A percentile compares a stretch with the other conserved stretches of the same genome.
phyloP scores from a whole-genome alignment of 2,329 filamentous ascomycete genomes.

The Fusarium stilboides region DNA sequence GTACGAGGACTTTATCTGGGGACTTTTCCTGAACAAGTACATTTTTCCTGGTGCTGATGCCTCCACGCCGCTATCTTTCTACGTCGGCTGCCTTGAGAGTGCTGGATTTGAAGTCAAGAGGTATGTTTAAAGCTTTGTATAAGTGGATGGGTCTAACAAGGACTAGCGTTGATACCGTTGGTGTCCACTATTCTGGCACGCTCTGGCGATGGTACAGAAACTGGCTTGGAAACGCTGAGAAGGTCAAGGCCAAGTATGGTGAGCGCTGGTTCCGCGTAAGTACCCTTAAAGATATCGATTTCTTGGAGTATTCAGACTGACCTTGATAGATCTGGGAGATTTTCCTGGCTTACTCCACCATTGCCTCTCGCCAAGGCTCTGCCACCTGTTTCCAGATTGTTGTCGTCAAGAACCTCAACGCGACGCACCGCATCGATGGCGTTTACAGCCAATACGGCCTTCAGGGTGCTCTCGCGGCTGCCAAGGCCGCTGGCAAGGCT shows the following conservation, averaged over 20 bases:
- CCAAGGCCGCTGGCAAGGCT: slow-evolving; percentile 49
- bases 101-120: slow-evolving; percentile 79
- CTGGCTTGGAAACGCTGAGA: slow-evolving; percentile 93
- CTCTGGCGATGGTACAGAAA: slow-evolving; percentile 98
- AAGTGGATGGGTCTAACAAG: not conserved
- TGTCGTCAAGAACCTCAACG: slow-evolving; percentile 91
- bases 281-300: not conserved
- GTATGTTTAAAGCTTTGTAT: slow-evolving; percentile 31
- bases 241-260: slow-evolving; percentile 93
- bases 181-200: slow-evolving; percentile 94
- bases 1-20: slow-evolving; percentile 97
- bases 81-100: slow-evolving; percentile 84
- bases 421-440: slow-evolving; percentile 85
- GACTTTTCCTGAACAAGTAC: slow-evolving; percentile 98
- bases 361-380: slow-evolving; percentile 85
- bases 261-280: slow-evolving; percentile 91
- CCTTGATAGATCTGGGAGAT: slow-evolving; percentile 86
- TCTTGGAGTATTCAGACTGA: slow-evolving; percentile 12
- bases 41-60: slow-evolving; percentile 96
- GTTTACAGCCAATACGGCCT: slow-evolving; percentile 79
- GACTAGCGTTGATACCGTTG: slow-evolving; percentile 82
- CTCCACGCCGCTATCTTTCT: slow-evolving; percentile 88
- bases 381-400: slow-evolving; percentile 92
- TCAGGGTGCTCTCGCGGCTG: slow-evolving; percentile 68
- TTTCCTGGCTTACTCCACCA: slow-evolving; percentile 89